A percentile compares a stretch with the other conserved stretches of the same genome.
phyloP scores from a whole-genome alignment of 129 eudicot species.

The Chrysanthemum lavandulifolium region DNA sequence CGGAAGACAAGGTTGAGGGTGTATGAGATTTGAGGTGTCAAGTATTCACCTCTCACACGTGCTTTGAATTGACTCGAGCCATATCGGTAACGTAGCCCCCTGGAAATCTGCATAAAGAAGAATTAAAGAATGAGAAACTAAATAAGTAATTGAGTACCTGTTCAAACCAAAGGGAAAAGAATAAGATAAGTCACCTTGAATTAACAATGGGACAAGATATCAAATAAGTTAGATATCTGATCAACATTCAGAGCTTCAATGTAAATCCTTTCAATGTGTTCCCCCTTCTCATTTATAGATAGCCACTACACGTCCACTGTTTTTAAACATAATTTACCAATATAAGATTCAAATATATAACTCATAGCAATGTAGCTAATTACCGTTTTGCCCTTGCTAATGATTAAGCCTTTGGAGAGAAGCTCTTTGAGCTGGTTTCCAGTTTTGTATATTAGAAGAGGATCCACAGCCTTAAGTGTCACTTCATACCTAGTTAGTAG shows the following conservation, averaged over 20 bases:
- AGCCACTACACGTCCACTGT: not conserved
- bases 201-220: too few species aligned
- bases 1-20: not conserved
- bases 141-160: slow-evolving; percentile 1
- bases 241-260: too few species aligned
- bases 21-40: not conserved
- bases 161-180: too few species aligned
- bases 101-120: too few species aligned
- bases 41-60: not conserved
- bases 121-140: not conserved
- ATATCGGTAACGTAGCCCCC: not conserved
- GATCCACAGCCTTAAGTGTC: not conserved
- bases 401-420: not conserved
- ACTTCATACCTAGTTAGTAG: not conserved
- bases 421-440: not conserved
- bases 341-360: not conserved
- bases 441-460: slow-evolving; percentile 7
- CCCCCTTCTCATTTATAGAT: too few species aligned
- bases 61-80: not conserved
- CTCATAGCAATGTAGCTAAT: not conserved
- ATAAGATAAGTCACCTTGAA: too few species aligned
- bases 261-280: too few species aligned
- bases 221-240: too few species aligned
- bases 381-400: slow-evolving; percentile 15
- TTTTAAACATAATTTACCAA: not conserved